Evolutionary conservation across 2,329 filamentous ascomycete species (phyloP), one percentile per base, ranked within the genome.

Genomic region (Myriosclerotinia curreyana): DNA sequence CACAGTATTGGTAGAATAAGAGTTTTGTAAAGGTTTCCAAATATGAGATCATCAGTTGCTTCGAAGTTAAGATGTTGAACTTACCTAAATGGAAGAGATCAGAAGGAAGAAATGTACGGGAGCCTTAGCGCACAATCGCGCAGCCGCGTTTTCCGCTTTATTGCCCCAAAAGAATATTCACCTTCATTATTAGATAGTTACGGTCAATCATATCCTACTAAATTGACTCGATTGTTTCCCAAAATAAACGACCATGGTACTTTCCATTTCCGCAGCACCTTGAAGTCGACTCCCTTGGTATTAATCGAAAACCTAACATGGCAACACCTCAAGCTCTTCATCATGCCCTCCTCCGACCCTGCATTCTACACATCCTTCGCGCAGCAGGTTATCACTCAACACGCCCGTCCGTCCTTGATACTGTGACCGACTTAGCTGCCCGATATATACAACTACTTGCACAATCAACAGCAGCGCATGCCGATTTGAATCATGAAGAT

Each of bases 371-470:
- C 77, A 94, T 96, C 72, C 86, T 98, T 60, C 92, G 94, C 73
- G 91, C 93, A 38, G 89, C 92, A 31, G 94, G 94, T 74, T 98
- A 96, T 79, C 91, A 96, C 75, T 83, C 88, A 50, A 90, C 92
- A 59, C 87, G 87, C 62, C 88, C 91, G 2, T 88, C 89, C 4
- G 92, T 96, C 8, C 81, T 97, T 64, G 93, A 98, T 77, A 88
- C 90, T 12, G 76, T 97, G n/a, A 90, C 92, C 17, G 92, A 97
- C 76, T 82, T 98, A 9, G 88, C 92, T 0, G 90, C 88, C 51
- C 87, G 90, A 69, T 96, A 97, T 76, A 79, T 98, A 65, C 79
- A 86, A 28, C 79, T 91, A 4, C 85, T 97, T 25, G 91, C 90
- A 67, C 83, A 87, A 66, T 83, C 85, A 44, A 89, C 92, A 0